Evolutionary conservation across 768 basidiomycete species (phyloP), one percentile per base, ranked within the genome.

Genomic region (Cantharellus anzutake): DNA sequence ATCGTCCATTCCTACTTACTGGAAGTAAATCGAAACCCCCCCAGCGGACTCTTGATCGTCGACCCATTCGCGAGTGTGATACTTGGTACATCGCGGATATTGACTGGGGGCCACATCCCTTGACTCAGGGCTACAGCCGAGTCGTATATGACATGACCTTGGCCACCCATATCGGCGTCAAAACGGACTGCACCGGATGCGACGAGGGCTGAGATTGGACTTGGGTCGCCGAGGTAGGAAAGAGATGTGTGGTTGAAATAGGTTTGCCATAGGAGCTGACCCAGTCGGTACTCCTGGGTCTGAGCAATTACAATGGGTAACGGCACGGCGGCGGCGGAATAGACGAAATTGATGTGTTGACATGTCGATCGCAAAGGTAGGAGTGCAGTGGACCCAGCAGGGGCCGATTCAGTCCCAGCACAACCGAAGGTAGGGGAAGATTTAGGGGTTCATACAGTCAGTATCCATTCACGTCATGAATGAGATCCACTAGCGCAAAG

Each of bases 1-100:
- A 29, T 29, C 20, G 20, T 29, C 20, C 20, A 29, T 29, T 29
- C 20, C 20, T 29, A 29, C 20, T 29, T 29, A 79, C 82, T 77
- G n/a, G 88, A 85, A 55, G 92, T 78, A 64, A 91, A 92, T 70
- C 85, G 84, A 67, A 85, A 87, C 4, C 86, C 86, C 16, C 68
- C 70, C 1, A 85, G 68, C 3, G 86, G 83, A 4, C 76, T 80
- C 2, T 68, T 67, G 60, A 86, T 68, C 5, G 68, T 76, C 2
- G 81, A 74, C 2, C 81, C 80, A 65, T 88, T 82, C 1, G 84
- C 81, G n/a, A 87, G 72, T 0, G 76, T 78, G 11, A 73, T 78
- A 20, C 71, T 77, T 56, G 76, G 76, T 34, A 67, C 74, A 5
- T 74, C 71, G 20, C 20, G 20, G 20, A 29, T 29, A 67, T 74